These are phyloP conservation scores for Dictyostelium citrinum DNA, from an alignment of 78 protist species.

Conservation along the genomic window DNA sequence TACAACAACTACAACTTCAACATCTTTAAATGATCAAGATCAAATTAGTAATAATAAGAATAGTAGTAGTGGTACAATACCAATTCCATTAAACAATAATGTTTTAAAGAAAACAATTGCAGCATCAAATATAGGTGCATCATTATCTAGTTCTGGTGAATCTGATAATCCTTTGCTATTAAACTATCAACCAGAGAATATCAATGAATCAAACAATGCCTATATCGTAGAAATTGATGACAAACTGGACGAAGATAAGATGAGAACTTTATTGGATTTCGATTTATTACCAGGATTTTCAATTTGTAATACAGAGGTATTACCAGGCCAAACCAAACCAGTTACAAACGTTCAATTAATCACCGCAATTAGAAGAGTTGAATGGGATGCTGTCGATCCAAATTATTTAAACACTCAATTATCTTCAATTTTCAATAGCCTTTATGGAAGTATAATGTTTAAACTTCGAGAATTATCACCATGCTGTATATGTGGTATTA, in stretches of 20 bases:
- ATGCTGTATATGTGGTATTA: conserved; percentile 33
- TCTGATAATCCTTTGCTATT: conserved; percentile 21
- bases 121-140: background rate
- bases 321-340: conserved; percentile 48
- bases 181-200: conserved; percentile 26
- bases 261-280: conserved; percentile 67
- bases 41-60: background rate
- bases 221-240: conserved; percentile 82
- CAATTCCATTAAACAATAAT: background rate
- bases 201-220: conserved; percentile 25
- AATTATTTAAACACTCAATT: conserved; percentile 62
- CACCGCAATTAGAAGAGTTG: conserved; percentile 74
- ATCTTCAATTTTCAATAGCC: conserved; percentile 43
- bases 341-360: conserved; percentile 55
- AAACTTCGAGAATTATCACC: conserved; percentile 70
- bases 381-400: conserved; percentile 45
- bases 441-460: conserved; percentile 64
- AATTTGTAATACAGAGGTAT: conserved; percentile 51
- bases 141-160: conserved; percentile 45
- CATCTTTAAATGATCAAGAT: background rate
- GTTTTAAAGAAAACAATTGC: background rate
- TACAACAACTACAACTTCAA: background rate
- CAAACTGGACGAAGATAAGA: conserved; percentile 79
- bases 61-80: background rate
- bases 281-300: conserved; percentile 56